Base-by-base conservation (phyloP, 306 rosid species). In the Quercus agrifolia region DNA sequence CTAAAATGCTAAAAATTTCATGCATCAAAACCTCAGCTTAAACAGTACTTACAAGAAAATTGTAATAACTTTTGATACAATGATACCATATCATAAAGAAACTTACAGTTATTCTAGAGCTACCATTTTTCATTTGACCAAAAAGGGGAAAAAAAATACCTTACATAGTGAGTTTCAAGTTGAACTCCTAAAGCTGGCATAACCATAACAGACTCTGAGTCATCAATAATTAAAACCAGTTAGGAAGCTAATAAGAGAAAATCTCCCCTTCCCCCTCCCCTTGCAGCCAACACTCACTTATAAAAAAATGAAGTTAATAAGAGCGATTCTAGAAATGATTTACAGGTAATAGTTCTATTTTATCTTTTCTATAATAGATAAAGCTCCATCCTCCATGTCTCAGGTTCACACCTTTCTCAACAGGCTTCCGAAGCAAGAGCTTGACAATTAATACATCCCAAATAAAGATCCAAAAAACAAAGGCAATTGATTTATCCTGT, bases 121-220 rank as follows among this genome's bases (percentile, higher is more conserved):
- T 55, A 59, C 35, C 30, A 49, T 17, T 25, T 68, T 33, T 9
- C 64, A 18, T 57, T 38, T 41, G 62, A 80, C 15, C 8, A 62
- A 30, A 74, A 69, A 51, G 2, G 64, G 59, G 46, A 82, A 56
- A 52, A 68, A 69, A 52, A 15, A 68, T 77, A 94, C 99, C 99
- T 90, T 68, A 38, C 56, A 78, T 83, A 90, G 81, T 89, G 92
- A 81, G 95, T 92, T 82, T 94, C 96, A 73, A 94, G 95, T 82
- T 94, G 97, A 76, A 94, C 93, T 71, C 99, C 99, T 71, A 94
- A 92, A 81, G 94, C 92, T 15, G 99, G 97, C 90, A 94, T 87
- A 82, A 94, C 84, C 68, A 94, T 78, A 44, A 94, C 91, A 51
- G 93, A 90, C 85, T 94, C 97, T 94, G 93, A 80, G 70, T 57